A percentile compares a stretch with the other conserved stretches of the same genome.
These are phyloP conservation scores for Candida ortonii DNA, from an alignment of 805 yeast species.

Conservation along the genomic window DNA sequence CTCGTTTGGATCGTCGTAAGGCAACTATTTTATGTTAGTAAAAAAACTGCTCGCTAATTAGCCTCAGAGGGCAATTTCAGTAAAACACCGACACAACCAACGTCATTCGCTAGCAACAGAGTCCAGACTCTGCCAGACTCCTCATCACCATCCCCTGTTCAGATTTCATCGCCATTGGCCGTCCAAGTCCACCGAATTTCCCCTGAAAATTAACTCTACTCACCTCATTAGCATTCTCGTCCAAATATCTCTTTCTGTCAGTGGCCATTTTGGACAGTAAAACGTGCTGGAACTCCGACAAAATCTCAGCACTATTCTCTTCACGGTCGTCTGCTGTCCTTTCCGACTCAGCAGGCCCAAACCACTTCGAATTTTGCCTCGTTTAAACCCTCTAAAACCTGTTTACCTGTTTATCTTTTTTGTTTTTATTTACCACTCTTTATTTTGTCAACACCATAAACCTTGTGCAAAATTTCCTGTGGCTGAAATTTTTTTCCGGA, in stretches of 20 bases:
- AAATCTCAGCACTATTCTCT: neutral
- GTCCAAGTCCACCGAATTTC: too few species aligned
- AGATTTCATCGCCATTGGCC: too few species aligned
- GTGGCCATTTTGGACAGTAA: constrained; percentile 16
- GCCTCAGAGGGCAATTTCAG: too few species aligned
- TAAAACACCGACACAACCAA: too few species aligned
- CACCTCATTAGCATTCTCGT: constrained; percentile 21
- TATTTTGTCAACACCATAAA: constrained; percentile 19
- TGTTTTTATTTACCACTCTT: constrained; percentile 21
- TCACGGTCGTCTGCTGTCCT: too few species aligned
- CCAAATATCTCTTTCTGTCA: constrained; percentile 24
- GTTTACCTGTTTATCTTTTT: constrained; percentile 11
- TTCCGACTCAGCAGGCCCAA: too few species aligned
- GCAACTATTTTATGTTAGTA: constrained; percentile 14
- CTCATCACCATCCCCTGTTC: too few species aligned
- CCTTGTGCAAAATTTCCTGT: constrained; percentile 4
- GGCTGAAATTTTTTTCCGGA: neutral
- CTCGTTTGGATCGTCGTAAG: constrained; percentile 58
- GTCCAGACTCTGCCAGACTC: too few species aligned
- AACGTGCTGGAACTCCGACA: neutral
- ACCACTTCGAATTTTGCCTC: too few species aligned
- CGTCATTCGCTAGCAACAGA: too few species aligned
- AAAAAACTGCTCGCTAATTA: neutral
- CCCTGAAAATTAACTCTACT: constrained; percentile 12
- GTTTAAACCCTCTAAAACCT: neutral